phyloP scores from a whole-genome alignment of 805 yeast genomes.

The Candida orba region DNA sequence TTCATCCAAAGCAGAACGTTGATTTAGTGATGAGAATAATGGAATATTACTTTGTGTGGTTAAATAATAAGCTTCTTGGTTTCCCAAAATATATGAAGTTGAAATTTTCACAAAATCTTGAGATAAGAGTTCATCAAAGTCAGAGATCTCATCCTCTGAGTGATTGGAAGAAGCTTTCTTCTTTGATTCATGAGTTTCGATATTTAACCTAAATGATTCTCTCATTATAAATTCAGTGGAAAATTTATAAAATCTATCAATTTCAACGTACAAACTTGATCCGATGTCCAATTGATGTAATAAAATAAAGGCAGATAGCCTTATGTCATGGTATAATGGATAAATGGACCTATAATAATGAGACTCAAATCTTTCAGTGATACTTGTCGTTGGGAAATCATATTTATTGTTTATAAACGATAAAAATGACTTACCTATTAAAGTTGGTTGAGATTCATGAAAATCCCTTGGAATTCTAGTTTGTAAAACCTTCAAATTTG shows the following conservation, averaged over 20 bases:
- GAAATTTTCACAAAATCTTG: constrained; percentile 59
- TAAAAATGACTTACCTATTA: constrained; percentile 11
- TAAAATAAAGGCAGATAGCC: constrained; percentile 42
- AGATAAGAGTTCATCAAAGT: constrained; percentile 32
- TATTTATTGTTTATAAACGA: constrained; percentile 1
- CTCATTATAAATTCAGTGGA: constrained; percentile 56
- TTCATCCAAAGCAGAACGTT: constrained; percentile 68
- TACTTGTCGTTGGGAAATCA: constrained; percentile 28
- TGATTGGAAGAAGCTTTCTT: constrained; percentile 6
- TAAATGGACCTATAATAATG: constrained; percentile 40
- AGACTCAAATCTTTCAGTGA: constrained; percentile 33
- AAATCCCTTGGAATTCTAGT: constrained; percentile 15
- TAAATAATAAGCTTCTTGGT: constrained; percentile 60
- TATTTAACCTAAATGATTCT: constrained; percentile 45
- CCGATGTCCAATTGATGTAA: constrained; percentile 45
- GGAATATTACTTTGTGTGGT: constrained; percentile 62
- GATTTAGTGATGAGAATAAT: constrained; percentile 66
- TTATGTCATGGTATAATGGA: constrained; percentile 59
- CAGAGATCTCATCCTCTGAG: constrained; percentile 13
- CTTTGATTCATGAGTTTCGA: constrained; percentile 16
- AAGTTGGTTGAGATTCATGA: constrained; percentile 14
- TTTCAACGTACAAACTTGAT: constrained; percentile 37
- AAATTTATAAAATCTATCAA: constrained; percentile 58
- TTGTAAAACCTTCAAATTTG: constrained; percentile 7
- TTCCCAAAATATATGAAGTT: constrained; percentile 39